Percentiles rank a stretch among this genome's conserved stretches.
These are phyloP conservation scores for Xylariaceae sp. DNA, from an alignment of 2,329 filamentous ascomycete genomes.

Conservation along the genomic window DNA sequence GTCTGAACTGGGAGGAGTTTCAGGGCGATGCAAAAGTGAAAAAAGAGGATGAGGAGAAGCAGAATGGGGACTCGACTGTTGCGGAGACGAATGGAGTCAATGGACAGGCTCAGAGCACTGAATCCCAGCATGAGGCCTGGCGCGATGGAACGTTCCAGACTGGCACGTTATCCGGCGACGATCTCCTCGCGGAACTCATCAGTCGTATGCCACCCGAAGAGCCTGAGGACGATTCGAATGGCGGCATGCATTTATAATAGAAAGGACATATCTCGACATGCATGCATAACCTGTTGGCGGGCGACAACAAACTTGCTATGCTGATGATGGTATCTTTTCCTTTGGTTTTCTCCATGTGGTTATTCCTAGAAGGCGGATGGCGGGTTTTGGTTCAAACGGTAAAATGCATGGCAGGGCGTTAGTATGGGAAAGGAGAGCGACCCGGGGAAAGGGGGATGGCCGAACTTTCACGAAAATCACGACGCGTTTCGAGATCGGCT, in stretches of 20 bases:
- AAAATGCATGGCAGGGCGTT: slow-evolving; percentile 17
- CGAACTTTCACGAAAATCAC: not conserved
- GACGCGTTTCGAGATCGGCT: not conserved
- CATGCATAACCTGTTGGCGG: not conserved
- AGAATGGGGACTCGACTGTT: slow-evolving; percentile 1
- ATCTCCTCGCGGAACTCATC: slow-evolving; percentile 52
- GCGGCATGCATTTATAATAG: slow-evolving; percentile 57
- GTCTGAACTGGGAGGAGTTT: slow-evolving; percentile 54
- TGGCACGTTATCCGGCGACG: slow-evolving; percentile 52
- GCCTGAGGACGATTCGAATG: slow-evolving; percentile 44
- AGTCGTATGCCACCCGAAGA: slow-evolving; percentile 46
- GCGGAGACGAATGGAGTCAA: slow-evolving; percentile 25
- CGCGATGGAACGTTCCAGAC: slow-evolving; percentile 59
- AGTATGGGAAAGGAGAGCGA: not conserved
- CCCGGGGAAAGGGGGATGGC: not conserved
- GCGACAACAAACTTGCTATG: not conserved
- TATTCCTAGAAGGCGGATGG: not conserved
- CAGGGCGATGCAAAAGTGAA: slow-evolving; percentile 34
- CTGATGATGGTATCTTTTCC: not conserved
- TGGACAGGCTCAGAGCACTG: slow-evolving; percentile 18
- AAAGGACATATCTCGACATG: not conserved
- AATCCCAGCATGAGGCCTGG: slow-evolving; percentile 45
- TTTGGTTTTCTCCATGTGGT: not conserved
- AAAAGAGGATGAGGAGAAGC: not conserved
- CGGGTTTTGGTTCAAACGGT: not conserved